Evolutionary conservation across 1,284 basidiomycete species (phyloP), one percentile per base, ranked within the genome.

Genomic region (Trametes pubescens): DNA sequence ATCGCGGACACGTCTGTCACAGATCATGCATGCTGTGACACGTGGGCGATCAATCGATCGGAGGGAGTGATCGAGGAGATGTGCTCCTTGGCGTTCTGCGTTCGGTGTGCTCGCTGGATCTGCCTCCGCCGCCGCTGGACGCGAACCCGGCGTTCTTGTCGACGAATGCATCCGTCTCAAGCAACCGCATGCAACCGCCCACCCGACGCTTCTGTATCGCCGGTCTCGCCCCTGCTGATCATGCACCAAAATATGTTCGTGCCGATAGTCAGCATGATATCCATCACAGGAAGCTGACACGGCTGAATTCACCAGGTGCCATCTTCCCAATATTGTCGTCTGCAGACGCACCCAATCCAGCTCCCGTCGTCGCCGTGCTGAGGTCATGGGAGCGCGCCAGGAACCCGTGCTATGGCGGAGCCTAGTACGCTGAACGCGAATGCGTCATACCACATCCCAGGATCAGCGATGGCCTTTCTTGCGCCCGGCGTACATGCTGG

Each of bases 301-400:
- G 52, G 52, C 51, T 37, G 32, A 29, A 35, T 49, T 38, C 22
- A 10, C 9, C 52, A 54, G 48, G 51, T 53, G 51, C 24, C 32
- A 29, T n/a, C 16, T 35, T 26, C 43, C 53, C 14, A 10, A 1
- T 16, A 10, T 10, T 16, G 22, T 13, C 26, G 24, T 7, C 32
- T 22, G 29, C n/a, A 43, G 38, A 34, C 2, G 8, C 34, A 32
- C 59, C 46, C 18, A 43, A 61, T 32, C 11, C 24, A 46, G 59
- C 11, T n/a, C 8, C 29, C 44, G 8, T 55, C 46, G 59, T 49
- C 35, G 59, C 18, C n/a, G 52, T 55, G 26, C 59, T 61, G 52
- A 6, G 52, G 59, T 61, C 59, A 61, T 61, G 59, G 18, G 55
- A 34, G 18, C 37, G 26, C 22, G 43, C 29, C 40, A 59, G 57